Conservation (phyloP, 1,284 basidiomycete genomes). For the Porogramme epimiltina region DNA sequence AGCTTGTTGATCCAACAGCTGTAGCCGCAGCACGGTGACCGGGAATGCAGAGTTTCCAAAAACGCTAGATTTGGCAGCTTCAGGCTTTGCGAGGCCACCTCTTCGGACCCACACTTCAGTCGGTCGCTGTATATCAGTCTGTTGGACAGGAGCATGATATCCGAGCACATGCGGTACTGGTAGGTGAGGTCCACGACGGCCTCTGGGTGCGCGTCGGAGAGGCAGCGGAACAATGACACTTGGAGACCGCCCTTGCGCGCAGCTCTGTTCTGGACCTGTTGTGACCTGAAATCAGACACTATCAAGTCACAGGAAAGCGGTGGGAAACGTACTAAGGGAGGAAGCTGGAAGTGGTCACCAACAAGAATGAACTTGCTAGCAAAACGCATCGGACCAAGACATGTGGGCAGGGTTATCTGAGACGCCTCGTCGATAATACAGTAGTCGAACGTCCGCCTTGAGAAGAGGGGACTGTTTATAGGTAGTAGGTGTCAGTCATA, state of each 20-base stretch:
- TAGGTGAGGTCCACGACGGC: slow-evolving; percentile 82
- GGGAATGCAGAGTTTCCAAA: slow-evolving; percentile 41
- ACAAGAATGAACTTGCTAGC: slow-evolving; percentile 93
- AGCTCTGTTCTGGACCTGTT: slow-evolving; percentile 77
- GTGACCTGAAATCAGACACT: background rate
- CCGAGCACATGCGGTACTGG: slow-evolving; percentile 97
- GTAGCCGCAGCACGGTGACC: slow-evolving; percentile 27
- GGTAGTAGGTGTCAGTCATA: background rate
- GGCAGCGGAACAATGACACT: slow-evolving; percentile 84
- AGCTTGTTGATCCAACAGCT: slow-evolving; percentile 76
- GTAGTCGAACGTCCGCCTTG: slow-evolving; percentile 87
- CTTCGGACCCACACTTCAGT: slow-evolving; percentile 77
- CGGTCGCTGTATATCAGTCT: slow-evolving; percentile 83
- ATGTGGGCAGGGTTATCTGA: slow-evolving; percentile 95
- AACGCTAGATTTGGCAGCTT: slow-evolving; percentile 50
- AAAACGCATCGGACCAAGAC: slow-evolving; percentile 89
- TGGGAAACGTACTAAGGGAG: slow-evolving; percentile 72
- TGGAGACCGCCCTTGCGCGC: slow-evolving; percentile 89
- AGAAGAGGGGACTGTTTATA: slow-evolving; percentile 78
- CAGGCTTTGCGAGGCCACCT: slow-evolving; percentile 66
- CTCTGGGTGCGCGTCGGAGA: slow-evolving; percentile 84
- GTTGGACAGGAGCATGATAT: slow-evolving; percentile 96
- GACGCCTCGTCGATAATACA: slow-evolving; percentile 99
- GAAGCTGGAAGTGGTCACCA: slow-evolving; percentile 96
- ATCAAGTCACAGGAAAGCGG: background rate